Evolutionary conservation across 2,329 filamentous ascomycete species (phyloP).

Genomic region (Mariannaea sp.): DNA sequence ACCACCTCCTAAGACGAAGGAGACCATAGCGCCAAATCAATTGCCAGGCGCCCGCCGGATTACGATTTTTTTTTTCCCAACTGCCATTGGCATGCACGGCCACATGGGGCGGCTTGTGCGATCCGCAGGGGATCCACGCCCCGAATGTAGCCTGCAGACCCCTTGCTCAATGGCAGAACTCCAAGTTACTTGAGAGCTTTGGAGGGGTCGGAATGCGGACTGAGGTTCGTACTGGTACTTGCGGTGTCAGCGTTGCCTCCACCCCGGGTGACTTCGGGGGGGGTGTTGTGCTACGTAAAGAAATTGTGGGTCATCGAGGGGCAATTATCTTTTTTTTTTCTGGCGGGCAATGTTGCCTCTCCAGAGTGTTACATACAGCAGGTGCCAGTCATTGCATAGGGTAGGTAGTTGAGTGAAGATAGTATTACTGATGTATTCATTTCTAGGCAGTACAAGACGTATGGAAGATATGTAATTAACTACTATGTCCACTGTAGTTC

Average conservation of each 20-base stretch:
- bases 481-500: no score
- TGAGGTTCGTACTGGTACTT: constrained; percentile 32
- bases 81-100: constrained; percentile 35
- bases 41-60: constrained; percentile 22
- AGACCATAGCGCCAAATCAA: constrained; percentile 2
- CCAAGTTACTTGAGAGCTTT: constrained; percentile 4
- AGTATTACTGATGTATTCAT: no score
- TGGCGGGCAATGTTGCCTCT: constrained; percentile 6
- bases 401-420: no score
- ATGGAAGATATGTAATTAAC: no score
- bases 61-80: constrained; percentile 28
- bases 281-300: no score
- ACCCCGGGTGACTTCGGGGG: constrained; percentile 37
- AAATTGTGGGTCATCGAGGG: constrained; percentile 18
- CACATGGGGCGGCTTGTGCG: constrained; percentile 37
- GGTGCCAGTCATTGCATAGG: no score
- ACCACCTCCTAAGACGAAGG: no score
- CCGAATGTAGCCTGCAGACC: constrained; percentile 12
- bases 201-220: constrained; percentile 17
- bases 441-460: no score
- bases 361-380: no score
- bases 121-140: constrained; percentile 37
- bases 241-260: constrained; percentile 3
- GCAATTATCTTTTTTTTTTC: constrained; percentile 18
- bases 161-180: constrained; percentile 32